phyloP scores from a whole-genome alignment of 768 basidiomycete species.

The Mycena floridula region DNA sequence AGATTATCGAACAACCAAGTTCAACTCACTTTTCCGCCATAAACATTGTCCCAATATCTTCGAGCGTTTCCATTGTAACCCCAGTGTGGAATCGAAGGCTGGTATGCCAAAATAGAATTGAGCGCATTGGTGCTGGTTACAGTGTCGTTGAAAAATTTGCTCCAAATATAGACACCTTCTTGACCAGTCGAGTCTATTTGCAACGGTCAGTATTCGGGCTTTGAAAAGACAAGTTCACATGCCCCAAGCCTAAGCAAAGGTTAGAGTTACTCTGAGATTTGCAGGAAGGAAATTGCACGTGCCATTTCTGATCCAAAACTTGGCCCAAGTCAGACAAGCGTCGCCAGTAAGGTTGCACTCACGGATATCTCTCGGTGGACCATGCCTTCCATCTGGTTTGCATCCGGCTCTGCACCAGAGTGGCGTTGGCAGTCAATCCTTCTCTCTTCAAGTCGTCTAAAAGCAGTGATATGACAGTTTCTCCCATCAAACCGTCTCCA shows the following conservation, averaged over 20 bases:
- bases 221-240: background rate
- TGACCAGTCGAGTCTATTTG: conserved; percentile 52
- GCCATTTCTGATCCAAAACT: conserved; percentile 59
- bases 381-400: conserved; percentile 34
- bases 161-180: conserved; percentile 52
- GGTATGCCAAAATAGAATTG: conserved; percentile 52
- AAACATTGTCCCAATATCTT: conserved; percentile 55
- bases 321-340: background rate
- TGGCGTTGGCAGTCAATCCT: conserved; percentile 41
- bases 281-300: too few relatives aligned
- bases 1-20: too few relatives aligned
- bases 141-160: conserved; percentile 46
- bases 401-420: conserved; percentile 42
- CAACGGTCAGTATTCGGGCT: background rate
- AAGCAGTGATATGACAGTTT: conserved; percentile 43
- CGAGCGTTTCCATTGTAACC: conserved; percentile 56
- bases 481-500: conserved; percentile 48
- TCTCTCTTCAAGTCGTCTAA: conserved; percentile 47
- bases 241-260: too few relatives aligned
- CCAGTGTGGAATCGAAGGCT: conserved; percentile 54
- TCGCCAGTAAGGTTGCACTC: conserved; percentile 12
- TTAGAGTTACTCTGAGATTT: too few relatives aligned
- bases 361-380: conserved; percentile 48
- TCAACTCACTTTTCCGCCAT: conserved; percentile 48
- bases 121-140: conserved; percentile 44